Conservation (phyloP, 2,329 filamentous ascomycete species). For the Aspergillus pseudotamarii region DNA sequence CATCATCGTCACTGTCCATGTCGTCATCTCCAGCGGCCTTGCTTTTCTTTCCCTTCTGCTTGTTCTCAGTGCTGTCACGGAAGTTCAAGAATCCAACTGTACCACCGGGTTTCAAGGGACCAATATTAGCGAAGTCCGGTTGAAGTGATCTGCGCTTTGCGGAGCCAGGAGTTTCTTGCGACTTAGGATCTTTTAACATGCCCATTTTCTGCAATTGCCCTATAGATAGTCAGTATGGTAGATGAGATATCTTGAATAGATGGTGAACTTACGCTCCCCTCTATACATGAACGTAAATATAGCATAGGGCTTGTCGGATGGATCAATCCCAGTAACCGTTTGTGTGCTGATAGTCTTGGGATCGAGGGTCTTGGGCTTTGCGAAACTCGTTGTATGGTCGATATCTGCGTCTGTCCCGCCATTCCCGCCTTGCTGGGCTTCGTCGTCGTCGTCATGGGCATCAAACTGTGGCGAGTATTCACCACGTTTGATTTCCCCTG, state of each 20-base stretch:
- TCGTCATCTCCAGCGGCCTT: constrained; percentile 55
- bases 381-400: constrained; percentile 97
- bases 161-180: constrained; percentile 59
- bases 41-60: constrained; percentile 63
- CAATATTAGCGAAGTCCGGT: constrained; percentile 81
- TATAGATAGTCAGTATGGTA: constrained; percentile 38
- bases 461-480: constrained; percentile 98
- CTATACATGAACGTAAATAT: constrained; percentile 98
- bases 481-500: constrained; percentile 94
- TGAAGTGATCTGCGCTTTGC: constrained; percentile 80
- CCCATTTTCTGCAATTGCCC: constrained; percentile 97
- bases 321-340: constrained; percentile 97
- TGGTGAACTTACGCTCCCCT: constrained; percentile 74
- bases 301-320: constrained; percentile 92
- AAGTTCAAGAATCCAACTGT: constrained; percentile 90
- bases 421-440: constrained; percentile 58
- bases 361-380: constrained; percentile 92
- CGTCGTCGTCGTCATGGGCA: constrained; percentile 91
- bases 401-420: constrained; percentile 75
- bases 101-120: constrained; percentile 81
- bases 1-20: constrained; percentile 77
- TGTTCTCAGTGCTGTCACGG: constrained; percentile 65
- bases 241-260: neutral
- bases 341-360: constrained; percentile 98
- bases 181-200: constrained; percentile 71